Conservation (phyloP, 2,329 filamentous ascomycete species). For the Hymenoscyphus salicellus region DNA sequence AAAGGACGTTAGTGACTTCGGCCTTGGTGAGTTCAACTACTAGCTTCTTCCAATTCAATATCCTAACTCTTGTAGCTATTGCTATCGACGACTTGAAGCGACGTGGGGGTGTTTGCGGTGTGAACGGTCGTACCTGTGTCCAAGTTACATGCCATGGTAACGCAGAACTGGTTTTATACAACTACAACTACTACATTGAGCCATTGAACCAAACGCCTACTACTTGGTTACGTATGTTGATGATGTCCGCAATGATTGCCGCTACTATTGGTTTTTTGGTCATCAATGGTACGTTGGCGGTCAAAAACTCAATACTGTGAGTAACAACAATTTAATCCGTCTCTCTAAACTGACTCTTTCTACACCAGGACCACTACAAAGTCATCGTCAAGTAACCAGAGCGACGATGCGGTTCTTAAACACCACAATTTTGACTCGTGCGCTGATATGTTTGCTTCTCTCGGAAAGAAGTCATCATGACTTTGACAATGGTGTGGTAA, state of each 20-base stretch:
- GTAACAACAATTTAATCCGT: background rate
- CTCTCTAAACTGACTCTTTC: background rate
- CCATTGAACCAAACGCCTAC: background rate
- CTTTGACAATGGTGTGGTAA: too few relatives aligned
- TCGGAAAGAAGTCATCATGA: too few relatives aligned
- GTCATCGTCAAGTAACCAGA: background rate
- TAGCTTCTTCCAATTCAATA: background rate
- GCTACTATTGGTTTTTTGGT: background rate
- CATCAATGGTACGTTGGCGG: background rate
- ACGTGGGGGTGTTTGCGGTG: background rate
- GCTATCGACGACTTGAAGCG: background rate
- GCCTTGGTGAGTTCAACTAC: background rate
- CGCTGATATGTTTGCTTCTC: too few relatives aligned
- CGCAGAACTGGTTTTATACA: background rate
- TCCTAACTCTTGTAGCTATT: background rate
- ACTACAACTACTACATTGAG: background rate
- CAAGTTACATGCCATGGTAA: background rate
- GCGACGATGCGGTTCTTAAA: too few relatives aligned
- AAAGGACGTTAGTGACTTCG: background rate
- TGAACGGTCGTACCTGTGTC: background rate
- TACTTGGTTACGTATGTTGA: background rate
- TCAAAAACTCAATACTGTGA: background rate
- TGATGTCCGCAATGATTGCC: background rate
- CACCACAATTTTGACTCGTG: too few relatives aligned
- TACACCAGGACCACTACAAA: background rate